Base-by-base conservation (phyloP, 2,329 filamentous ascomycete species). In the Nemania diffusa region DNA sequence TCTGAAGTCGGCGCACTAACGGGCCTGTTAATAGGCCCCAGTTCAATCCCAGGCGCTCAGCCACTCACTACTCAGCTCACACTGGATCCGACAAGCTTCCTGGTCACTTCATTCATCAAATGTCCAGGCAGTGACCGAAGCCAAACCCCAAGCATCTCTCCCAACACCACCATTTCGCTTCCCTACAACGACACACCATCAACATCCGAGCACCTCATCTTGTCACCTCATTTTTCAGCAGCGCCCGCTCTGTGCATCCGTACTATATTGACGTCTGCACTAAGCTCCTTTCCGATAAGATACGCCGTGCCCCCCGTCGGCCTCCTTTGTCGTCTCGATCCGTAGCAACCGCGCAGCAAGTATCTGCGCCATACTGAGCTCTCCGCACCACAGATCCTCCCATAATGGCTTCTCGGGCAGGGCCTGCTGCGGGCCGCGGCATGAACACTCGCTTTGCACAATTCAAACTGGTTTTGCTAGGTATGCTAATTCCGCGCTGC, bases 381-480 rank as follows among this genome's bases (percentile, higher is more conserved):
- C 50, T 60, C 50, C 64, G 22, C 61, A 64, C 46, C 53, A 71
- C 72, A 71, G 65, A 65, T 68, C 29, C 32, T 53, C 58, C 73
- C 79, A 85, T 76, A 80, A 98, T 98, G 95, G 92, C 94, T 83
- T 88, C 92, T 81, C 90, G 94, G 89, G 89, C 90, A 84, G 90
- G 82, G 76, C 84, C 86, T 73, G 83, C 86, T 76, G 87, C 85
- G 76, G 83, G 85, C 74, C 87, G 87, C 76, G 87, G 86, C 78
- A 82, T 85, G 86, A 88, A 90, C 90, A 88, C 92, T 82, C 91
- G 95, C 78, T 98, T 99, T 82, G 95, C 96, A 77, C 96, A 99
- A 87, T 99, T 99, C 85, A 99, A 99, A 87, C 88, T 99, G 76
- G 96, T 99, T 73, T 86, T 99, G 78, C 87, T 99, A 72, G 96